Evolutionary conservation across 257 asterid genomes (phyloP).

Genomic region (Solanum chilense): DNA sequence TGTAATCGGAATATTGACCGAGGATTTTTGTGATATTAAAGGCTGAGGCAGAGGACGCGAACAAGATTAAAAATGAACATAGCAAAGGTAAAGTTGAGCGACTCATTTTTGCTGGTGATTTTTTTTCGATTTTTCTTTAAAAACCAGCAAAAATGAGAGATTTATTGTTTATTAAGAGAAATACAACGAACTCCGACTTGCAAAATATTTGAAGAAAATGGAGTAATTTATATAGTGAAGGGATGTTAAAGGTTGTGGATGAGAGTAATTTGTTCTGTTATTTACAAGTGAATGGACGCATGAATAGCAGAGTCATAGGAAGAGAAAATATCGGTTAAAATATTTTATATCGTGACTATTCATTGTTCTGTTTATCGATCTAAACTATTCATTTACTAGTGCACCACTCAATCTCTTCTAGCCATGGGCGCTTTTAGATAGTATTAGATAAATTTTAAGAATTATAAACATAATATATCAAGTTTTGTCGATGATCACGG

Average conservation of each 20-base stretch:
- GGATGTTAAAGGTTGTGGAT: not conserved
- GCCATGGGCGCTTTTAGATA: too few relatives aligned
- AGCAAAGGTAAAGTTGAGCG: not conserved
- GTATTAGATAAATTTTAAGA: too few relatives aligned
- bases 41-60: slow-evolving; percentile 26
- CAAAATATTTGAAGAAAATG: not conserved
- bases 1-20: slow-evolving; percentile 32
- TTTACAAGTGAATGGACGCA: not conserved
- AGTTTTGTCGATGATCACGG: not conserved
- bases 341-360: not conserved
- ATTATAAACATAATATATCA: too few relatives aligned
- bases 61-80: slow-evolving; percentile 17
- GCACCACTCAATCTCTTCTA: not conserved
- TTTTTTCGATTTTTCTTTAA: not conserved
- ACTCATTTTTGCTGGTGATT: slow-evolving; percentile 37
- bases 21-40: slow-evolving; percentile 50
- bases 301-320: not conserved
- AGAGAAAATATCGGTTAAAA: not conserved
- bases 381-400: not conserved
- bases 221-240: not conserved
- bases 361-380: not conserved
- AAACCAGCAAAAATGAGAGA: not conserved
- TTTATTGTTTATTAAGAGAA: not conserved
- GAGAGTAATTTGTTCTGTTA: slow-evolving; percentile 22
- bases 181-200: not conserved